Conservation (phyloP, 805 yeast genomes). For the Kregervanrija delftensis region DNA sequence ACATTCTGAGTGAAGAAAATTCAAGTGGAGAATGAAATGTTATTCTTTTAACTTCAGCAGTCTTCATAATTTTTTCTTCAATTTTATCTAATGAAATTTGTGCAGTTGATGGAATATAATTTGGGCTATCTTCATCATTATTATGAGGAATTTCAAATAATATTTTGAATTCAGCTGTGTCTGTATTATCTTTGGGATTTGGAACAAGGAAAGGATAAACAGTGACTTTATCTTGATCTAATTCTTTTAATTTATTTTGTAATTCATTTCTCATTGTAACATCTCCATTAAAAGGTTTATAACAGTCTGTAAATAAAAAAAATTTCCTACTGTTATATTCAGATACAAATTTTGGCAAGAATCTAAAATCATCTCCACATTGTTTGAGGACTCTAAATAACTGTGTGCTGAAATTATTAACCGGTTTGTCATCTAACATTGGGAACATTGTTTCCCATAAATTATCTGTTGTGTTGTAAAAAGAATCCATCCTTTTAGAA, state of each 20-base stretch:
- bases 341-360: slow-evolving; percentile 32
- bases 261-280: slow-evolving; percentile 39
- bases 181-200: slow-evolving; percentile 9
- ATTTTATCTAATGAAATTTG: slow-evolving; percentile 38
- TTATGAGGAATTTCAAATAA: slow-evolving; percentile 6
- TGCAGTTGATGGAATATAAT: slow-evolving; percentile 29
- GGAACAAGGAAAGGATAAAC: slow-evolving; percentile 62
- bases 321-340: slow-evolving; percentile 51
- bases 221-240: slow-evolving; percentile 44
- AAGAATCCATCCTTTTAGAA: slow-evolving; percentile 7
- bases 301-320: slow-evolving; percentile 71
- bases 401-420: slow-evolving; percentile 25
- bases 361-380: slow-evolving; percentile 49
- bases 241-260: slow-evolving; percentile 53
- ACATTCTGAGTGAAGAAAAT: slow-evolving; percentile 47
- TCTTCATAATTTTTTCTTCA: slow-evolving; percentile 41
- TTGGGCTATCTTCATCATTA: background rate
- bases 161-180: slow-evolving; percentile 5
- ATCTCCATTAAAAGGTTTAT: slow-evolving; percentile 47
- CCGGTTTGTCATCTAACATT: slow-evolving; percentile 13
- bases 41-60: slow-evolving; percentile 57
- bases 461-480: background rate
- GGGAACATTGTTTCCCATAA: slow-evolving; percentile 24
- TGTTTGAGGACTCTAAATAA: slow-evolving; percentile 40
- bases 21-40: slow-evolving; percentile 57